Percentiles rank a stretch among this genome's conserved stretches.
Conservation (phyloP, 2,329 filamentous ascomycete species). For the Penicillium sp. region DNA sequence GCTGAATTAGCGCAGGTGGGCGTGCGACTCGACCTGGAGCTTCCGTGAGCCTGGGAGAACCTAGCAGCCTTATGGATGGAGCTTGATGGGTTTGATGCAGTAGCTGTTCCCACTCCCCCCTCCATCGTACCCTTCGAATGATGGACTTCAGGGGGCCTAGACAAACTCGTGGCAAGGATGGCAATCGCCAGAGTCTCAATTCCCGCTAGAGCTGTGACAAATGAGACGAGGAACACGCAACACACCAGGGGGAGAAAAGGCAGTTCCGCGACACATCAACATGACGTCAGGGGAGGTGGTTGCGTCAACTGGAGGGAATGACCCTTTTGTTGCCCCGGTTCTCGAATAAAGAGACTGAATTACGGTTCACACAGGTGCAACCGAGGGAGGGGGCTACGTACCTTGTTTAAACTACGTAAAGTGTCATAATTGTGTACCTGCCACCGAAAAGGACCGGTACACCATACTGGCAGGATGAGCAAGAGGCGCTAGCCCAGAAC, state of each 20-base stretch:
- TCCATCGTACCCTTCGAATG: too few species aligned
- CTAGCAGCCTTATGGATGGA: slow-evolving; percentile 17
- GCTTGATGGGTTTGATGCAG: neutral
- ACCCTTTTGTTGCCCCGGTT: neutral
- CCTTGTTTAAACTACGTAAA: neutral
- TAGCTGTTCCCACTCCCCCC: neutral
- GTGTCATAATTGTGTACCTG: neutral
- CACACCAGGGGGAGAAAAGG: slow-evolving; percentile 18
- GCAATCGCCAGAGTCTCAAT: neutral
- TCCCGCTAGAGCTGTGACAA: neutral
- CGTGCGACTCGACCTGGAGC: slow-evolving; percentile 9
- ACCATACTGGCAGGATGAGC: neutral
- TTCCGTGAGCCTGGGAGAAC: slow-evolving; percentile 12
- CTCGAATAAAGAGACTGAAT: neutral
- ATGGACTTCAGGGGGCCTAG: neutral
- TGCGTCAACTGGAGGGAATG: slow-evolving; percentile 12
- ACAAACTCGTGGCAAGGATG: neutral
- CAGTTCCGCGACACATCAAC: slow-evolving; percentile 10
- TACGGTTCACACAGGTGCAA: neutral
- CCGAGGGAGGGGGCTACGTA: neutral
- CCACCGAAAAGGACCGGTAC: neutral
- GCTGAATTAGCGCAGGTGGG: slow-evolving; percentile 10
- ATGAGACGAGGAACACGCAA: neutral
- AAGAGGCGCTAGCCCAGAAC: neutral
- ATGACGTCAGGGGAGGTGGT: slow-evolving; percentile 20